These are phyloP conservation scores for Phialocephala sp. DNA, from an alignment of 2,329 filamentous ascomycete genomes.

Conservation along the genomic window DNA sequence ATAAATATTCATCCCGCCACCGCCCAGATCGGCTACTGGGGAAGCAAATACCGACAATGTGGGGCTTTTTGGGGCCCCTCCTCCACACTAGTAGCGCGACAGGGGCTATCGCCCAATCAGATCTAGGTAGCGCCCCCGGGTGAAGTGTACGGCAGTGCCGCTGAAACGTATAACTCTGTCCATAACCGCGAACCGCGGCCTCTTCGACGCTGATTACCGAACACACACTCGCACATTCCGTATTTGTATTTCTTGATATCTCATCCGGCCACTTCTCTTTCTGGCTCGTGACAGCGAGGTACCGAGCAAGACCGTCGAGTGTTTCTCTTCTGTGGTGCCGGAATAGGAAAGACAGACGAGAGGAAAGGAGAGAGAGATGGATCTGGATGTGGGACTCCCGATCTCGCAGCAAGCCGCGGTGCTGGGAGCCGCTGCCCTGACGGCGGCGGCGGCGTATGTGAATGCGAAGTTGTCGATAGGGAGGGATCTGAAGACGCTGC, in stretches of 20 bases:
- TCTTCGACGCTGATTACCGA: constrained; percentile 3
- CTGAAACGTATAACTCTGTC: constrained; percentile 9
- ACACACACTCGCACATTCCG: background rate
- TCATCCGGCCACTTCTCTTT: background rate
- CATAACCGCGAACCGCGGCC: constrained; percentile 10
- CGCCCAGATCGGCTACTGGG: background rate
- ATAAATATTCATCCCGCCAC: constrained; percentile 13
- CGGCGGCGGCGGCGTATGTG: constrained; percentile 47
- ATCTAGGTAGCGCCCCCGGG: background rate
- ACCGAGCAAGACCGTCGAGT: background rate
- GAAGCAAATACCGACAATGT: background rate
- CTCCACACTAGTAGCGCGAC: background rate
- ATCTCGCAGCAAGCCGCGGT: constrained; percentile 1
- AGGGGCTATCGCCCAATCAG: background rate
- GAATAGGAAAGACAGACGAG: background rate
- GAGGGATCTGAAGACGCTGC: constrained; percentile 46
- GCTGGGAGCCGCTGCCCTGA: constrained; percentile 29
- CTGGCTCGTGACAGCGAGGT: background rate
- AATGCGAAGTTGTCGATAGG: constrained; percentile 50
- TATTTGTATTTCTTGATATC: constrained; percentile 1
- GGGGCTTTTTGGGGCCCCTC: constrained; percentile 14
- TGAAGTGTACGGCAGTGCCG: constrained; percentile 15
- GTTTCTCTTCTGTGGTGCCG: background rate
- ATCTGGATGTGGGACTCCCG: constrained; percentile 28
- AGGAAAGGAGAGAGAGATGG: background rate